Evolutionary conservation across 2,329 filamentous ascomycete genomes (phyloP), one percentile per base, ranked within the genome.

Genomic region (Chaetothyriales sp.): DNA sequence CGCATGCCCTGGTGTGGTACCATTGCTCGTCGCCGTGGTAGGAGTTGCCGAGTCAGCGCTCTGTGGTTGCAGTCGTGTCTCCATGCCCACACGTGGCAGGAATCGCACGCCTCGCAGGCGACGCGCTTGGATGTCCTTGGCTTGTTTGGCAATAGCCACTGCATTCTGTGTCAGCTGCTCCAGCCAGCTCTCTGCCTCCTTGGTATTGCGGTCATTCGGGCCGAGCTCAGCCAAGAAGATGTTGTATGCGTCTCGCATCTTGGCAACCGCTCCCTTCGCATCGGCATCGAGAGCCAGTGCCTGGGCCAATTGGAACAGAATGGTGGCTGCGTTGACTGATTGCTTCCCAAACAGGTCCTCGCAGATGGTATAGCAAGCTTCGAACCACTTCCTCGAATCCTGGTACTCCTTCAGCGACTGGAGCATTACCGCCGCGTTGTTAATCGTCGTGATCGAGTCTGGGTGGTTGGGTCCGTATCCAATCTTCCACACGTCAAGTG

Each of bases 351-450:
- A 94, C 3, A 95, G 81, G 45, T 83, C 79, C 69, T 95, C 88
- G 66, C 89, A 95, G 55, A 96, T 83, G 44, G 79, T 77, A 48
- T 96, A 79, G 8, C 89, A 93, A 57, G 87, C 84, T 68, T 96
- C 92, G 64, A 98, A 98, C 92, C 92, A 98, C 55, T 90, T 76
- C 48, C 92, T 83, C 45, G 90, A 96, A 69, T 95, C 87, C 61
- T 90, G 83, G 72, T 94, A 98, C 54, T 85, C 82, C 74, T 96
- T 95, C 61, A 95, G 78, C 51, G 88, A 83, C 69, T 98, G 92
- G 52, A 98, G 80, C 92, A 98, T 98, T 53, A 98, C 92, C 6
- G 92, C 92, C 18, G 87, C 90, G 63, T 98, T 98, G 77, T 96
- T 98, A 69, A 96, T 84, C 15, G 92, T 96, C 7, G 93, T 98